Evolutionary conservation across 2,329 filamentous ascomycete genomes (phyloP), one percentile per base, ranked within the genome.

Genomic region (Conoideocrella luteorostrata): DNA sequence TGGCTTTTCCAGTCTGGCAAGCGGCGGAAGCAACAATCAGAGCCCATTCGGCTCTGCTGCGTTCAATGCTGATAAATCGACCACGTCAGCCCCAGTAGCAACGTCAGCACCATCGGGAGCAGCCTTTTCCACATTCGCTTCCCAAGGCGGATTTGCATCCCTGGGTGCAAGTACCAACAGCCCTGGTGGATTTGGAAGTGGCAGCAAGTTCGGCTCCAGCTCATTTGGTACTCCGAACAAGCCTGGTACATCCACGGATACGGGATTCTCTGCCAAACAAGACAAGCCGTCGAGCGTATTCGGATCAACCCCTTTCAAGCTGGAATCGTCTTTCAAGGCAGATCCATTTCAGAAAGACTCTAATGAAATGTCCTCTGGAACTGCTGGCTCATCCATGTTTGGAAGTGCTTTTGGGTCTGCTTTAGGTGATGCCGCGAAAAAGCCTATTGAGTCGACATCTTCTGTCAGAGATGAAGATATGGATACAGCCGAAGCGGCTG

Each of bases 251-350:
- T 52, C 54, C 17, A 53, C 52, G 20, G 54, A 55, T 10, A 57
- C 55, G 10, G 53, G 55, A 5, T 60, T 60, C 41, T 49, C 58
- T 5, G 33, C 56, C 39, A 48, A 59, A 40, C 44, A 59, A 15
- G 54, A 57, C 15, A 59, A 62, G 24, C 45, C 62, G 38, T 28
- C 58, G 43, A 26, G 62, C 59, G 54, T 44, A 40, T 74, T 78
- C 54, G 72, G 69, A 21, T 71, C 71, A n/a, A 63, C 68, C 13
- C 73, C 77, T 1, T 88, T 88, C 64, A 83, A 84, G 52, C 68
- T 88, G 13, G 74, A 75, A 30, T 82, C 78, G 23, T 81, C 77
- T 2, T 88, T 88, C 65, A 79, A 81, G 54, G 71, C 73, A 7
- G 82, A 86, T 50, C 72, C 76, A 5, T 71, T 72, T 35, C 70